Conservation (phyloP, 768 basidiomycete species). For the Suillus placidus region DNA sequence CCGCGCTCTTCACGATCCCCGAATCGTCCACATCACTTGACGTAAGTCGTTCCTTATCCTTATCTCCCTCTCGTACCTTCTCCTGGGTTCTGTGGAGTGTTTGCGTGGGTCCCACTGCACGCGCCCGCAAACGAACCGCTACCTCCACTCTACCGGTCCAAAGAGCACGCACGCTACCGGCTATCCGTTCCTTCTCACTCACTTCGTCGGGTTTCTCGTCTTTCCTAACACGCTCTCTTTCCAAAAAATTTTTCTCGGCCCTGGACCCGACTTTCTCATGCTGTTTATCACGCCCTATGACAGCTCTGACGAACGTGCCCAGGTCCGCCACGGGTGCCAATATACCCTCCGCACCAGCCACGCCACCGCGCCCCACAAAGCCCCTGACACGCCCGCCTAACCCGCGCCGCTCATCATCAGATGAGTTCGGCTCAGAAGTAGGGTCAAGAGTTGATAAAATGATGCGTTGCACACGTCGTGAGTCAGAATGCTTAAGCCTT, state of each 20-base stretch:
- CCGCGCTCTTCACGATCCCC: slow-evolving; percentile 22
- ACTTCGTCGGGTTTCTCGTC: slow-evolving; percentile 31
- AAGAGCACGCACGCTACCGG: slow-evolving; percentile 36
- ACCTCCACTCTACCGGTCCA: slow-evolving; percentile 37
- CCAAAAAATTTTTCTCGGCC: slow-evolving; percentile 5
- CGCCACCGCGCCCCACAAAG: slow-evolving; percentile 41
- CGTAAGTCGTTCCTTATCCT: slow-evolving; percentile 29
- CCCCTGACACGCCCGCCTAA: slow-evolving; percentile 40
- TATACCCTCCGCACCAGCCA: slow-evolving; percentile 44
- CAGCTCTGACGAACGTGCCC: slow-evolving; percentile 48
- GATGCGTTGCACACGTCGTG: slow-evolving; percentile 63
- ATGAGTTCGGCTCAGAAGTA: slow-evolving; percentile 34
- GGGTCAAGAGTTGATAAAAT: slow-evolving; percentile 60
- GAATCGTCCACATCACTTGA: slow-evolving; percentile 36
- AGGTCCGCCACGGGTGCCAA: slow-evolving; percentile 55
- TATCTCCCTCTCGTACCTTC: slow-evolving; percentile 31
- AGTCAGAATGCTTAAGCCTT: slow-evolving; percentile 43
- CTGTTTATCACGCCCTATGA: slow-evolving; percentile 40
- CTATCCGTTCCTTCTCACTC: slow-evolving; percentile 39
- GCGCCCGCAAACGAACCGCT: slow-evolving; percentile 32
- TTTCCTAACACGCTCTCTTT: slow-evolving; percentile 34
- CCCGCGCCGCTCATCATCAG: slow-evolving; percentile 35
- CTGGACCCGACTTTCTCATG: slow-evolving; percentile 35
- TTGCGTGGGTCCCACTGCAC: slow-evolving; percentile 25
- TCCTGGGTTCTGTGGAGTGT: slow-evolving; percentile 30